Evolutionary conservation across 129 eudicot genomes (phyloP).

Genomic region (Flaveria trinervia): DNA sequence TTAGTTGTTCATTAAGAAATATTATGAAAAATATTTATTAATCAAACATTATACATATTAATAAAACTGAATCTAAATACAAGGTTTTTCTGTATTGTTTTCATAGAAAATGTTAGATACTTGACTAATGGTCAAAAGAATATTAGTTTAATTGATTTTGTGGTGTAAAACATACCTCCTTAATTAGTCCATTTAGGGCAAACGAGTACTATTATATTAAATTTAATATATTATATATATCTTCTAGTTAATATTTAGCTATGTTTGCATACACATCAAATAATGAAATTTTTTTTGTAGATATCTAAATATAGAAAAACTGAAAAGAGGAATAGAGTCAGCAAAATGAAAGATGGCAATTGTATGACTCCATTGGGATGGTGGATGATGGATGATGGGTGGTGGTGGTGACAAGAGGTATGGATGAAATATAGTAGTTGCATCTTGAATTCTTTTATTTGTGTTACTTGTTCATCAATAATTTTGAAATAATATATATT

Average conservation of each 20-base stretch:
- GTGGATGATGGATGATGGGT: constrained; percentile 16
- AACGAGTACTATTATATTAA: not conserved
- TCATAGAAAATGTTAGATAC: not conserved
- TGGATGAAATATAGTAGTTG: constrained; percentile 22
- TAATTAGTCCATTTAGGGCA: not conserved
- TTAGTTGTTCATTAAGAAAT: not conserved
- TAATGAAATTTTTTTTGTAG: not conserved
- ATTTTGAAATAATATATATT: not conserved
- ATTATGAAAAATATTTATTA: not conserved
- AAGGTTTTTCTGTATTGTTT: not conserved
- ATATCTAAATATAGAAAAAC: constrained; percentile 33
- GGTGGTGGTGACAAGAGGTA: constrained; percentile 17
- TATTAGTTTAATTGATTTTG: not conserved
- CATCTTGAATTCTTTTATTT: not conserved
- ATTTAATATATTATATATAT: no score
- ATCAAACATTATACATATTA: not conserved
- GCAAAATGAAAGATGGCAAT: constrained; percentile 21
- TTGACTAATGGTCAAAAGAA: not conserved
- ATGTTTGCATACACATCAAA: constrained; percentile 6
- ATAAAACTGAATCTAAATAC: not conserved
- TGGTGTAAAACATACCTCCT: not conserved
- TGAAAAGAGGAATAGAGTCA: not conserved
- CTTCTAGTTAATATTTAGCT: not conserved
- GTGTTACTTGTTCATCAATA: not conserved
- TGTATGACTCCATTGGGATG: constrained; percentile 16